Evolutionary conservation across 129 eudicot genomes (phyloP).

Genomic region (Chrysanthemum makinoi): DNA sequence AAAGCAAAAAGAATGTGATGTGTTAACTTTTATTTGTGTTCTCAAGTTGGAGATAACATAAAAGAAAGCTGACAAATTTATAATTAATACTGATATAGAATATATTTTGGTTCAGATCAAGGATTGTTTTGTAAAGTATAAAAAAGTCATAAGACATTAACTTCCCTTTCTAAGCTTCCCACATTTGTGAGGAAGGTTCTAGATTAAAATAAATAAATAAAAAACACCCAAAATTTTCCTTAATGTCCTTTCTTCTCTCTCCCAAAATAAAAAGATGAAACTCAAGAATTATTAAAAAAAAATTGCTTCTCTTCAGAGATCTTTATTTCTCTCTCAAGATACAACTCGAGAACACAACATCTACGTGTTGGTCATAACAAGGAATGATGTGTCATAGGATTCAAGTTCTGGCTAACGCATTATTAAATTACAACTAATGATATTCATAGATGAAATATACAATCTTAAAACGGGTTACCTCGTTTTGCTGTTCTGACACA

Average conservation of each 20-base stretch:
- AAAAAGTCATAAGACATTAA: background rate
- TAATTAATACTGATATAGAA: no score
- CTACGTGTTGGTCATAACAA: background rate
- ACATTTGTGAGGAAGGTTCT: background rate
- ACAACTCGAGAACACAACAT: background rate
- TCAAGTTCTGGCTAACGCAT: background rate
- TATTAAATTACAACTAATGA: background rate
- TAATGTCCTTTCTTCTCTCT: background rate
- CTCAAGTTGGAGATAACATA: no score
- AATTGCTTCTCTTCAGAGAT: no score
- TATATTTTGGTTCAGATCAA: background rate
- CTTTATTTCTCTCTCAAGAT: background rate
- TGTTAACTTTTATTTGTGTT: background rate
- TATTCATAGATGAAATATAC: conserved; percentile 1
- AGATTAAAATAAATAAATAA: background rate
- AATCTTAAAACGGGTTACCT: conserved; percentile 38
- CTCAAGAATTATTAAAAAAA: background rate
- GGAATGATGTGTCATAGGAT: background rate
- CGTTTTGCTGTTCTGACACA: conserved; percentile 30
- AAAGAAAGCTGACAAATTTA: no score
- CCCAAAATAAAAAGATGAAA: background rate
- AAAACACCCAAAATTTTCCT: background rate
- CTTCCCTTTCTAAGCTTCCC: background rate
- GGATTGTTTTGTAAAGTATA: background rate
- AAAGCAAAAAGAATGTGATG: background rate